Base-by-base conservation (phyloP, 495 filamentous ascomycete species). In the Aspergillus mulundensis region DNA sequence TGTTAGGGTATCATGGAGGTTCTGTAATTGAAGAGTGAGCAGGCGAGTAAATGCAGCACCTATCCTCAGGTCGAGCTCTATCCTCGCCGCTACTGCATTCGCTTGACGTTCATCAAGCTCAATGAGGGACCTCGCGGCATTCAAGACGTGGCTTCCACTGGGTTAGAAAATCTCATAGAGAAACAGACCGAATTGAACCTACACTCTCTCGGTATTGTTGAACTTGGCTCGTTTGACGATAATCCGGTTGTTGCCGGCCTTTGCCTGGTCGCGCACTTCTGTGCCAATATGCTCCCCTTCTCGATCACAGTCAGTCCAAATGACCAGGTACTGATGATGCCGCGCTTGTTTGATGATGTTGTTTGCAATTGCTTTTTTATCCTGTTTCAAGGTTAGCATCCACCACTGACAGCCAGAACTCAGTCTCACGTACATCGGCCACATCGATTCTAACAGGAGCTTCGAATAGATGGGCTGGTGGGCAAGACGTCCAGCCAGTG, bases 231-330 rank as follows among this genome's bases (percentile, higher is more conserved):
- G 79, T 62, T 88, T 94, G 47, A 97, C 81, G 61, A 91, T 78
- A 34, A 98, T 80, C 1, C 76, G 74, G 18, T 76, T 63, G 63
- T 97, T 97, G 20, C 83, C 85, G 63, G 81, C 81, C 51, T 75
- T 76, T 16, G 95, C 94, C 34, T 91, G 85, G 54, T 88, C 81
- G 36, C 90, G 84, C 49, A 98, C 91, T 65, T 97, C 95, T n/a
- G 87, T 75, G 1, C 94, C 94, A 58, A 98, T 98, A 63, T 97
- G 87, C 70, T 98, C 94, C 15, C 94, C 94, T 78, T 98, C 94
- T 47, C 92, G 85, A 77, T 98, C 94, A 72, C 94, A 97, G 78
- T 98, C 94, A 0, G 94, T 98, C 94, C 94, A 98, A 62, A 98
- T 96, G 69, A 91, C 94, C 14, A 98, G 77, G 18, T 83, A 83